Base-by-base conservation (phyloP, 768 basidiomycete genomes). In the Psilocybe cyanescens region DNA sequence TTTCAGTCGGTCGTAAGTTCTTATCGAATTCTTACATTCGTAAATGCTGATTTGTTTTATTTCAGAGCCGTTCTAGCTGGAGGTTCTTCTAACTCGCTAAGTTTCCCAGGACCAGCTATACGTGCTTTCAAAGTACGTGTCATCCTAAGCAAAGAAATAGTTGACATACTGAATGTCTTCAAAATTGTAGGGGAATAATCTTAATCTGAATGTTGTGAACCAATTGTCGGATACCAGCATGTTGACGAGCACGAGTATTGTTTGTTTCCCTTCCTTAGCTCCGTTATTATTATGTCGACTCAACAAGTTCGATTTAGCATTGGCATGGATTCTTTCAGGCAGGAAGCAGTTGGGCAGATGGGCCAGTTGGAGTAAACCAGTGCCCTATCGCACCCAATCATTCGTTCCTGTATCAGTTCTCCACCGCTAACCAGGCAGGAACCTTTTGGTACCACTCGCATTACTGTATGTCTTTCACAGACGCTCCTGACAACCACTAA, bases 161-260 rank as follows among this genome's bases (percentile, higher is more conserved):
- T 17, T 9, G 7, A 16, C 8, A 3, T 31, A 39, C 14, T 55
- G 9, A 16, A 2, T 45, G 7, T 24, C 9, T 16, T 7, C 14
- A 11, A 8, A 39, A 14, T 4, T 12, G 9, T 39, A 69, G 73
- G 80, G 83, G 8, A 74, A 76, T 52, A 66, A 64, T 30, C 81
- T 84, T 63, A 46, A 57, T 14, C 68, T 87, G 55, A 82, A 84
- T 54, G 82, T 86, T 4, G 67, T 76, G 11, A 76, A 84, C 60
- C 35, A 65, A 6, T 75, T 86, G 24, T 74, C 69, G 1, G 82
- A 87, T 49, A 71, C 73, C 1, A 70, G 78, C 0, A 84, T 87
- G 85, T 61, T 79, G 24, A 75, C 75, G 52, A 72, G 70, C 4
- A 86, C 84, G 14, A 81, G 78, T 29, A 79, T 86, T 37, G 84